Evolutionary conservation across 805 yeast genomes (phyloP).

Genomic region (Clavispora santaluciae): DNA sequence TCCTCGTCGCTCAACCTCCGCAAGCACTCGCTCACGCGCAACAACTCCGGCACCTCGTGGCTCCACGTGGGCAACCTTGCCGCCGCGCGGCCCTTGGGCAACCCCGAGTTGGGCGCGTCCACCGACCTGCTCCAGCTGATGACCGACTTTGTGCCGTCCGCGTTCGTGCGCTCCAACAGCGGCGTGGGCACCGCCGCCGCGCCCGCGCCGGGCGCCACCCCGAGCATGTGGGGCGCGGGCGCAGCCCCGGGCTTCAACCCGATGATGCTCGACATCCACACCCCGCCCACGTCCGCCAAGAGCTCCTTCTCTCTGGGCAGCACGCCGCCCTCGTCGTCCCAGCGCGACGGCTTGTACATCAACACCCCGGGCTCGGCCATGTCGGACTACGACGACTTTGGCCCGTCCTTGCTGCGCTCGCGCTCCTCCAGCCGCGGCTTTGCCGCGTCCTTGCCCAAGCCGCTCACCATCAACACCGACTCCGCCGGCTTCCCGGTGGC

Average conservation of each 20-base stretch:
- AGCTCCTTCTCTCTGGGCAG: conserved; percentile 22
- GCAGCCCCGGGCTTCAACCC: conserved; percentile 23
- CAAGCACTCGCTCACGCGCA: conserved; percentile 41
- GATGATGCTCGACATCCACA: conserved; percentile 39
- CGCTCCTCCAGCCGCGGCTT: conserved; percentile 15
- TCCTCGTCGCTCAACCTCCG: conserved; percentile 35
- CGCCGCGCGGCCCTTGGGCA: conserved; percentile 23
- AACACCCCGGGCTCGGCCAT: conserved; percentile 3
- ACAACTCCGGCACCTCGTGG: conserved; percentile 38
- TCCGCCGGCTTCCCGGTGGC: conserved; percentile 15
- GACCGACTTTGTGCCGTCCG: conserved; percentile 42
- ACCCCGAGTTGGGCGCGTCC: conserved; percentile 23
- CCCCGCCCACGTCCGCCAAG: conserved; percentile 35
- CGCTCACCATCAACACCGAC: conserved; percentile 38
- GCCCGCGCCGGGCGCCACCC: background rate
- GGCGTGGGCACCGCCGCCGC: conserved; percentile 18
- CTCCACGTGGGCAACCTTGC: conserved; percentile 41
- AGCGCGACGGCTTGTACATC: conserved; percentile 5
- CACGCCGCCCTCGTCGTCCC: conserved; percentile 12
- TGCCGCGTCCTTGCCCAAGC: conserved; percentile 24
- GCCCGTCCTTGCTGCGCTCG: conserved; percentile 9
- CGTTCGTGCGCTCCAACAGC: conserved; percentile 25
- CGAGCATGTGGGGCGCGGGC: background rate
- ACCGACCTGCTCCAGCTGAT: conserved; percentile 41
- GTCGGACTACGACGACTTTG: conserved; percentile 31